phyloP scores from a whole-genome alignment of 192 early-diverging fungal genomes.

The Podila epigama region DNA sequence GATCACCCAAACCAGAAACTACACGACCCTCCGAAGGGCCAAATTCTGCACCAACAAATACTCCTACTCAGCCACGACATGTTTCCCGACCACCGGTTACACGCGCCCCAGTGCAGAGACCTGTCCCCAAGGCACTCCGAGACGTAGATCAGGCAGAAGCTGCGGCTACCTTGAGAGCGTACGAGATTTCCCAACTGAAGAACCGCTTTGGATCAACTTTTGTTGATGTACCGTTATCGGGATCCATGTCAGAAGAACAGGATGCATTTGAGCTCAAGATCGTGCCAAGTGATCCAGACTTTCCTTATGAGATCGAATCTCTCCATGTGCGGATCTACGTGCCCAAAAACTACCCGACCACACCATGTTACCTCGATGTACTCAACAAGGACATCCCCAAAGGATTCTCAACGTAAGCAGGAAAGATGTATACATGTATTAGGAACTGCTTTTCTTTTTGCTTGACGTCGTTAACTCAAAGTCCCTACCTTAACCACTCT shows the following conservation, averaged over 20 bases:
- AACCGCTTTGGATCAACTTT: slow-evolving; percentile 14
- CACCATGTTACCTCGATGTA: slow-evolving; percentile 42
- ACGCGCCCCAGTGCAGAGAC: slow-evolving; percentile 22
- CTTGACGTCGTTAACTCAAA: neutral
- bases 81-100: neutral
- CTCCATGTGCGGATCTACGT: slow-evolving; percentile 67
- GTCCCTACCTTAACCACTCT: neutral
- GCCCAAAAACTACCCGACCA: slow-evolving; percentile 61
- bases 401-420: slow-evolving; percentile 55
- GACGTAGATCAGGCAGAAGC: slow-evolving; percentile 2
- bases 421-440: too few relatives aligned
- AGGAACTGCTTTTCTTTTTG: too few relatives aligned
- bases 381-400: slow-evolving; percentile 61
- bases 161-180: slow-evolving; percentile 1
- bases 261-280: slow-evolving; percentile 23
- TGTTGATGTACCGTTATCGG: neutral
- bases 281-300: slow-evolving; percentile 74
- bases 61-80: neutral
- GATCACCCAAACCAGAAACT: neutral
- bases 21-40: too few relatives aligned
- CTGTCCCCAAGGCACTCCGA: slow-evolving; percentile 16
- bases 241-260: neutral
- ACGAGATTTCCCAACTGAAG: slow-evolving; percentile 26
- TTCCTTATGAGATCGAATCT: slow-evolving; percentile 77
- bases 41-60: neutral